These are phyloP conservation scores for Hericium rajendrae DNA, from an alignment of 768 basidiomycete genomes.

Conservation along the genomic window DNA sequence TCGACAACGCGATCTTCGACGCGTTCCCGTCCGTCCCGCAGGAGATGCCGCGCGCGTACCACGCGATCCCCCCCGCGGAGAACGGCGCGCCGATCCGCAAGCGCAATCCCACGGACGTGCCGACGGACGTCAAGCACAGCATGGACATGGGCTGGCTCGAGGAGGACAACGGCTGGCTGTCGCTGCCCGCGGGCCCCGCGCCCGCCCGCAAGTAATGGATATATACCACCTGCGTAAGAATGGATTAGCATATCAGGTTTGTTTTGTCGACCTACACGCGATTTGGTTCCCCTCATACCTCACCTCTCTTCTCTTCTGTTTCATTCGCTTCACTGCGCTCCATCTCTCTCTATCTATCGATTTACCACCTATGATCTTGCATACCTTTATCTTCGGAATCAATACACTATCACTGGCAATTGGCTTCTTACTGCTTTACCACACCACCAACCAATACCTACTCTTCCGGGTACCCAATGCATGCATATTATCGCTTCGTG, in stretches of 20 bases:
- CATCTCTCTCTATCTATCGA: not conserved
- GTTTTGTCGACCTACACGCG: too few relatives aligned
- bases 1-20: constrained; percentile 56
- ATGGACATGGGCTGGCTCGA: not conserved
- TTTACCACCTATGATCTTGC: not conserved
- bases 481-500: not conserved
- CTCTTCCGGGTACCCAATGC: not conserved
- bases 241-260: too few relatives aligned
- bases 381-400: not conserved
- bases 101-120: not conserved
- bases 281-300: too few relatives aligned
- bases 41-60: constrained; percentile 19
- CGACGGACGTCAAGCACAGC: not conserved
- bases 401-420: not conserved
- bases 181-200: not conserved
- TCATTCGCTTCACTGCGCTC: not conserved
- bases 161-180: not conserved
- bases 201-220: too few relatives aligned
- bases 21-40: constrained; percentile 66
- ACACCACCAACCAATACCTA: not conserved
- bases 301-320: not conserved
- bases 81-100: not conserved
- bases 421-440: not conserved
- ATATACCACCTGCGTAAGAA: too few relatives aligned
- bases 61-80: constrained; percentile 5